Percentiles rank a stretch among this genome's conserved stretches.
phyloP scores from a whole-genome alignment of 2,329 filamentous ascomycete species.

The Aspergillus glaucus region DNA sequence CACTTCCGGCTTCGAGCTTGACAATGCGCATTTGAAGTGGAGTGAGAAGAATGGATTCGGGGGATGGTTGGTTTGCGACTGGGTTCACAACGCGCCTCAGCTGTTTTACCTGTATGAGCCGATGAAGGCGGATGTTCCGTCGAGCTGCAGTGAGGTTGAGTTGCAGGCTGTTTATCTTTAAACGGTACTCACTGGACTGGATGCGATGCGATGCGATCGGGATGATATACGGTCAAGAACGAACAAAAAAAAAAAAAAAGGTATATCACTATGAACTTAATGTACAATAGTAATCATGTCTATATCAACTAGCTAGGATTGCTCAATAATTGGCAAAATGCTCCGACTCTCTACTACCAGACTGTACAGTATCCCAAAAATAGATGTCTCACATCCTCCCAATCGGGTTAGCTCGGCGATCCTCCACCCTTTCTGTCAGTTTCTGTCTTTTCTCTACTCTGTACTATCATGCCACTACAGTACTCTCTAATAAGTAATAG shows the following conservation, averaged over 20 bases:
- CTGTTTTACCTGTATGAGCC: constrained; percentile 31
- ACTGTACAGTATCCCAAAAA: constrained; percentile 11
- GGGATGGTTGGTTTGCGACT: constrained; percentile 38
- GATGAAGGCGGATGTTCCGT: constrained; percentile 18
- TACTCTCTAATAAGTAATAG: no score
- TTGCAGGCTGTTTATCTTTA: constrained; percentile 21
- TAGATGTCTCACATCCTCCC: constrained; percentile 18
- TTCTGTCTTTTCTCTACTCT: constrained; percentile 6
- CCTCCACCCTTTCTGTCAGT: constrained; percentile 1
- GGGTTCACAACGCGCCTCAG: constrained; percentile 35
- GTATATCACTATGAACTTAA: not conserved
- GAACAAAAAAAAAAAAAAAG: not conserved
- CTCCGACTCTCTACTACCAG: not conserved
- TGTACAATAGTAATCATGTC: not conserved
- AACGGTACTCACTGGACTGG: not conserved
- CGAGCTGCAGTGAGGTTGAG: constrained; percentile 29
- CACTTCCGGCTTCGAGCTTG: constrained; percentile 24
- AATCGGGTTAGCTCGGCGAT: constrained; percentile 1
- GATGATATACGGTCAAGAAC: not conserved
- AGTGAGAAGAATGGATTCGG: constrained; percentile 25
- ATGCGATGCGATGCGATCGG: not conserved
- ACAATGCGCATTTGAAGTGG: constrained; percentile 21
- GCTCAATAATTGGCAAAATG: not conserved
- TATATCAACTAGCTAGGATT: no score
- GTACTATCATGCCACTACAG: constrained; percentile 1